Evolutionary conservation across 2,329 filamentous ascomycete genomes (phyloP).

Genomic region (Aspergillus bombycis): DNA sequence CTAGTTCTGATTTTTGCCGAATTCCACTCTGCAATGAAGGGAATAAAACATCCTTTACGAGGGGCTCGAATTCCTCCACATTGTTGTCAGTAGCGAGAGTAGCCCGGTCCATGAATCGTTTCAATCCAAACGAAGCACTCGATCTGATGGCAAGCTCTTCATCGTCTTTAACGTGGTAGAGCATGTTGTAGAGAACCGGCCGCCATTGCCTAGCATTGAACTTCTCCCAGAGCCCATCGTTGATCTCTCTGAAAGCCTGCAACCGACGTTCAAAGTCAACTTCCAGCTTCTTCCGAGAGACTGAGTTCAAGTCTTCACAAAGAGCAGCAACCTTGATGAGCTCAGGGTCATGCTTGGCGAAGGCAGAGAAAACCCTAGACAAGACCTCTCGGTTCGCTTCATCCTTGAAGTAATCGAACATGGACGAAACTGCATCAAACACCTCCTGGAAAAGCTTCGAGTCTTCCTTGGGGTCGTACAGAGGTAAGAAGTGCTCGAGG

Average conservation of each 20-base stretch:
- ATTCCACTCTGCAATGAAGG: slow-evolving; percentile 77
- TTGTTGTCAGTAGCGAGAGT: slow-evolving; percentile 47
- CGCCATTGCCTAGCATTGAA: slow-evolving; percentile 79
- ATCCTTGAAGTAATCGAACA: slow-evolving; percentile 92
- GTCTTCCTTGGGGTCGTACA: slow-evolving; percentile 62
- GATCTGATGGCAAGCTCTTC: slow-evolving; percentile 85
- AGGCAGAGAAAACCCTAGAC: slow-evolving; percentile 70
- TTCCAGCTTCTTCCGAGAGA: slow-evolving; percentile 71
- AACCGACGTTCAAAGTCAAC: slow-evolving; percentile 85
- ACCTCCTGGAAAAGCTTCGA: slow-evolving; percentile 64
- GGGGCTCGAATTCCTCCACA: slow-evolving; percentile 55
- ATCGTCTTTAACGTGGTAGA: slow-evolving; percentile 82
- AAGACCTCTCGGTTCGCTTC: slow-evolving; percentile 73
- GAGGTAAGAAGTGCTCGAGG: slow-evolving; percentile 76
- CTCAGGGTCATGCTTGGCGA: slow-evolving; percentile 66
- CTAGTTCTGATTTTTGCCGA: slow-evolving; percentile 77
- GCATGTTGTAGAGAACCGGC: slow-evolving; percentile 83
- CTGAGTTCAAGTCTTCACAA: slow-evolving; percentile 81
- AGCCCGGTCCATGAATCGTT: slow-evolving; percentile 72
- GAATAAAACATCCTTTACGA: slow-evolving; percentile 69
- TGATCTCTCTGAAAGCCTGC: slow-evolving; percentile 73
- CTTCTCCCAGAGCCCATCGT: slow-evolving; percentile 59
- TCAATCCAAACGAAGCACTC: slow-evolving; percentile 80
- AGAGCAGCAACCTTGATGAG: slow-evolving; percentile 68
- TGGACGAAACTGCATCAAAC: slow-evolving; percentile 73